These are phyloP conservation scores for Botrytis byssoidea DNA, from an alignment of 2,329 filamentous ascomycete genomes.

Conservation along the genomic window DNA sequence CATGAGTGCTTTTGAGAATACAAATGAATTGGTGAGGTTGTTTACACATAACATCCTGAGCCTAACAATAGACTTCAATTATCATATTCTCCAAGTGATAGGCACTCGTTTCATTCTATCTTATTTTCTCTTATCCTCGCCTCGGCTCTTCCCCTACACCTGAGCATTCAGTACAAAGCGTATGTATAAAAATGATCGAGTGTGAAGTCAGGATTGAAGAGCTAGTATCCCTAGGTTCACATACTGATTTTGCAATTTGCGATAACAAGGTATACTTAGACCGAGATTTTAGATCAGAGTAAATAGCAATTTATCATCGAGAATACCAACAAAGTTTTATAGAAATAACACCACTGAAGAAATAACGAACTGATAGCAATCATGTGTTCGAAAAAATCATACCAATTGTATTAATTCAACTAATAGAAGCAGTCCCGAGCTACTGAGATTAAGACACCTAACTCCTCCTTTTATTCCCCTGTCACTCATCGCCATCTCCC, in stretches of 20 bases:
- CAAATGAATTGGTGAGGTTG: not conserved
- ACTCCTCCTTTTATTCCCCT: not conserved
- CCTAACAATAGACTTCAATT: not conserved
- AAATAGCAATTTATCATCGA: not conserved
- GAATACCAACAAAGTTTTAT: fast-evolving
- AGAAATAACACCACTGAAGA: not conserved
- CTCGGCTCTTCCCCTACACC: fast-evolving
- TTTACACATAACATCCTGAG: not conserved
- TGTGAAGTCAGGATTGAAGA: not conserved
- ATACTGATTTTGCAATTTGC: not conserved
- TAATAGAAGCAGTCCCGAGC: not conserved
- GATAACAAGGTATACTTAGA: not conserved
- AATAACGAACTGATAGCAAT: not conserved
- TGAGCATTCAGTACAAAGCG: fast-evolving
- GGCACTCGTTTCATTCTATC: not conserved
- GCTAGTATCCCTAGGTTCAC: too few species aligned
- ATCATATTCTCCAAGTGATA: not conserved
- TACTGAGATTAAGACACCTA: not conserved
- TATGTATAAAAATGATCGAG: not conserved
- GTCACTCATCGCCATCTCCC: not conserved
- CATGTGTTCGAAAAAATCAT: not conserved
- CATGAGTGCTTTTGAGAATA: not conserved
- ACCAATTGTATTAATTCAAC: not conserved
- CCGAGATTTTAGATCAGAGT: fast-evolving
- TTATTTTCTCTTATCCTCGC: not conserved